Evolutionary conservation across 75 land plant species (phyloP).

Genomic region (Picea glauca): DNA sequence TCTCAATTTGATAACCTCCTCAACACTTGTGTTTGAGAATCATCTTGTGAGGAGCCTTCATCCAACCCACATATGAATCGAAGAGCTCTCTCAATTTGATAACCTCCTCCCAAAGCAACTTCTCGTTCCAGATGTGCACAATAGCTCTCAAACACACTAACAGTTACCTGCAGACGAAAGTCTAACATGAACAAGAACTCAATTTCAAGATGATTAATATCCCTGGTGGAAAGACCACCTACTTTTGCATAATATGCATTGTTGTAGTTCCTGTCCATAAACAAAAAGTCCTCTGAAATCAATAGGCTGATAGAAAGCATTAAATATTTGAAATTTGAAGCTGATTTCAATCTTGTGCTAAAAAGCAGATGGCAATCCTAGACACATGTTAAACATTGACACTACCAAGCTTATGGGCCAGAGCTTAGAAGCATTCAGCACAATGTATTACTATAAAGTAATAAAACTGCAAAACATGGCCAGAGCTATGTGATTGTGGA

Average conservation of each 20-base stretch:
- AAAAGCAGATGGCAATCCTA: no score
- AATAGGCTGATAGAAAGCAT: no score
- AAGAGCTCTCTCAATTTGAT: conserved; percentile 69
- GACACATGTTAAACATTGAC: no score
- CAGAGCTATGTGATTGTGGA: no score
- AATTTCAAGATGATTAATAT: conserved; percentile 66
- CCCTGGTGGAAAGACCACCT: conserved; percentile 59
- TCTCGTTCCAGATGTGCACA: conserved; percentile 73
- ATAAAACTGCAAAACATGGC: no score
- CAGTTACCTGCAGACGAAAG: conserved; percentile 67
- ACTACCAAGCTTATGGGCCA: no score
- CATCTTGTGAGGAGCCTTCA: neutral
- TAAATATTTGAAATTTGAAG: no score
- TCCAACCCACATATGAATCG: conserved; percentile 2
- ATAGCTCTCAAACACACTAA: conserved; percentile 81
- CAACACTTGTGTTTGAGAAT: neutral
- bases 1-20: conserved; percentile 79
- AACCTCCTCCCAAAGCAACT: conserved; percentile 66
- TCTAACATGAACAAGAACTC: conserved; percentile 64
- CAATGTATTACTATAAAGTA: no score
- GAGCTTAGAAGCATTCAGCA: no score
- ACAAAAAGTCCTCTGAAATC: conserved; percentile 8
- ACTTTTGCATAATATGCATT: conserved; percentile 73
- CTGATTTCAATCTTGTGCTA: no score
- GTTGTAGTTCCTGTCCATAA: conserved; percentile 55